phyloP scores from a whole-genome alignment of 495 filamentous ascomycete species.

The Pseudotulostoma volvatum region DNA sequence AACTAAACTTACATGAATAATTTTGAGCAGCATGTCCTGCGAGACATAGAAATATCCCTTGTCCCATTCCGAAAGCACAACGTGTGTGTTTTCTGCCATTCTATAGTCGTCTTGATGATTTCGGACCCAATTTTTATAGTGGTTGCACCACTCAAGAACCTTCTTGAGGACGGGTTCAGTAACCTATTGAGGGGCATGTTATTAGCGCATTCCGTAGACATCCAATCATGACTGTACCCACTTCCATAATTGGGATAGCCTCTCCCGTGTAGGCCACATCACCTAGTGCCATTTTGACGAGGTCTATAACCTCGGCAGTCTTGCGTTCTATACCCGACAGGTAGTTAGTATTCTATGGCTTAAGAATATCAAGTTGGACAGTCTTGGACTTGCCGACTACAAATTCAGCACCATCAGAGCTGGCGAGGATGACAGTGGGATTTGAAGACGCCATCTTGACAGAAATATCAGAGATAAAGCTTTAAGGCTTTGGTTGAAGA shows the following conservation, averaged over 20 bases:
- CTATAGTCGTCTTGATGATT: constrained; percentile 78
- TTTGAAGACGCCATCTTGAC: no score
- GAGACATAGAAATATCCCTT: constrained; percentile 99
- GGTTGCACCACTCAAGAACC: constrained; percentile 93
- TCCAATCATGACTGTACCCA: no score
- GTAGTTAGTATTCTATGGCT: constrained; percentile 9
- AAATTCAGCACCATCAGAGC: constrained; percentile 41
- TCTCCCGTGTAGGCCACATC: constrained; percentile 62
- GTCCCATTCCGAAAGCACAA: constrained; percentile 98
- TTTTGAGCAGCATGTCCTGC: constrained; percentile 99
- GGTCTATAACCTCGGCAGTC: constrained; percentile 76
- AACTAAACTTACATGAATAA: constrained; percentile 62
- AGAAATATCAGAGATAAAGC: no score
- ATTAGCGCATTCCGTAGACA: no score
- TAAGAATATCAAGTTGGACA: no score
- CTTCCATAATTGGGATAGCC: constrained; percentile 75
- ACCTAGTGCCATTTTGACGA: constrained; percentile 97
- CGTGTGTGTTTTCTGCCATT: constrained; percentile 89
- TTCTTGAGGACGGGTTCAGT: constrained; percentile 87
- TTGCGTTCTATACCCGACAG: constrained; percentile 42
- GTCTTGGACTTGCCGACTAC: constrained; percentile 38
- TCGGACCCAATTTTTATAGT: constrained; percentile 77
- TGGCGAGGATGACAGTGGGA: constrained; percentile 35
- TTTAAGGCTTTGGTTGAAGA: no score
- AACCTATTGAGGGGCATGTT: constrained; percentile 36